Percentiles rank a stretch among this genome's conserved stretches.
phyloP scores from a whole-genome alignment of 2,329 filamentous ascomycete genomes.

The Phoma sp. region DNA sequence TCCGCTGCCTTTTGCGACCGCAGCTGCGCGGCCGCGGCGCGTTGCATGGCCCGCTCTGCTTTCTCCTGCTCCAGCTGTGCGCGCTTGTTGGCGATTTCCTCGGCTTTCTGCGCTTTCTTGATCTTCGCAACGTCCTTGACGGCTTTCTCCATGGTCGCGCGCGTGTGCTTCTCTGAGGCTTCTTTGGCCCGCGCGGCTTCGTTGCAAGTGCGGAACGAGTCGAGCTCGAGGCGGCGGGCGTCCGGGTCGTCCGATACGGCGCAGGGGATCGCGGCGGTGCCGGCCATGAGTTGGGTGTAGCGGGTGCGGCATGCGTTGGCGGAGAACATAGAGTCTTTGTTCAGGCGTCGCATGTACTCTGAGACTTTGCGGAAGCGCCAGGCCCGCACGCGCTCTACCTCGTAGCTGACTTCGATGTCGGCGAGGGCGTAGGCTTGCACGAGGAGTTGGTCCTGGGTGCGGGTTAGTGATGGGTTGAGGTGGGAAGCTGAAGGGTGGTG shows the following conservation, averaged over 20 bases:
- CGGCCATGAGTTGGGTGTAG: slow-evolving; percentile 48
- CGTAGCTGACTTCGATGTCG: slow-evolving; percentile 51
- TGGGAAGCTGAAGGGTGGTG: not conserved
- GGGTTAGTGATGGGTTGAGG: not conserved
- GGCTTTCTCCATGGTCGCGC: slow-evolving; percentile 19
- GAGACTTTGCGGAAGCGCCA: slow-evolving; percentile 54
- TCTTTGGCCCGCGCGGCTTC: slow-evolving; percentile 30
- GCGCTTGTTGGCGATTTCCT: slow-evolving; percentile 27
- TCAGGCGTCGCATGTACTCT: slow-evolving; percentile 50
- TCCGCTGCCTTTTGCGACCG: slow-evolving; percentile 22
- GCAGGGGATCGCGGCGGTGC: slow-evolving; percentile 53
- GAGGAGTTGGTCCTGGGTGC: slow-evolving; percentile 52
- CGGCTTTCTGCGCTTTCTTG: slow-evolving; percentile 32
- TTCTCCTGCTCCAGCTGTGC: slow-evolving; percentile 23
- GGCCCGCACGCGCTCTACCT: slow-evolving; percentile 49
- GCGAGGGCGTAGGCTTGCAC: slow-evolving; percentile 49
- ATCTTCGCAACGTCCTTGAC: slow-evolving; percentile 26
- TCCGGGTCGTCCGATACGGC: slow-evolving; percentile 51
- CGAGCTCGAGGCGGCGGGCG: slow-evolving; percentile 42
- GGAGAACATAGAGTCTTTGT: slow-evolving; percentile 52
- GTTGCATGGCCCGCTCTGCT: slow-evolving; percentile 28
- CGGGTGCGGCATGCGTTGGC: slow-evolving; percentile 55
- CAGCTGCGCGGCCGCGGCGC: slow-evolving; percentile 29
- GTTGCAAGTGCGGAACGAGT: slow-evolving; percentile 25
- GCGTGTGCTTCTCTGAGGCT: slow-evolving; percentile 22